phyloP scores from a whole-genome alignment of 352 stramenopile genomes.

The Globisporangium emineosum region DNA sequence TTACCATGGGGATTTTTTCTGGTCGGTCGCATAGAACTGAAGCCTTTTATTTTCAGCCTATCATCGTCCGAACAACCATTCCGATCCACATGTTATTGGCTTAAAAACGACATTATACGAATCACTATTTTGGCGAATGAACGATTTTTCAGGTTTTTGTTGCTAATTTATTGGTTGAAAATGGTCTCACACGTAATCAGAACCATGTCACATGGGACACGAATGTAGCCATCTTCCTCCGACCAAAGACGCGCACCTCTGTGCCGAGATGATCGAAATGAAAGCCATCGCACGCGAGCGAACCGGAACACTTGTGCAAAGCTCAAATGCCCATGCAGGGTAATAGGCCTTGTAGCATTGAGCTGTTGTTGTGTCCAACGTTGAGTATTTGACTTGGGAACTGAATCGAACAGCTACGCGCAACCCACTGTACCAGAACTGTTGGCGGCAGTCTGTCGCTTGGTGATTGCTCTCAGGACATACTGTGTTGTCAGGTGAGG shows the following conservation, averaged over 20 bases:
- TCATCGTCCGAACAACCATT: background rate
- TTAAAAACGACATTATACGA: background rate
- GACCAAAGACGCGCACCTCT: background rate
- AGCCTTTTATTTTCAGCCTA: background rate
- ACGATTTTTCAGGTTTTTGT: background rate
- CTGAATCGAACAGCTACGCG: no score
- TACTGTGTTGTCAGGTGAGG: no score
- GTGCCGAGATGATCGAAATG: background rate
- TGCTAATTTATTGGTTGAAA: background rate
- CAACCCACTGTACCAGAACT: no score
- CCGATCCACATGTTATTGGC: background rate
- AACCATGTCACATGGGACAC: constrained; percentile 6
- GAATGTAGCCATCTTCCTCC: constrained; percentile 12
- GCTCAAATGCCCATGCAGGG: no score
- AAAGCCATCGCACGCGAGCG: no score
- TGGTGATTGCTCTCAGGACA: no score
- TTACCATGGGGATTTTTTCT: background rate
- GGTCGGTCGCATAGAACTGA: background rate
- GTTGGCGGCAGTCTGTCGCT: no score
- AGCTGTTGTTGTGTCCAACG: no score
- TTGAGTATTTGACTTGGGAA: no score
- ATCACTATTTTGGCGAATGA: background rate
- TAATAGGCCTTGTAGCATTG: no score
- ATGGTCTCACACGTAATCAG: background rate
- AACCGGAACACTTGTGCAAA: no score